Evolutionary conservation across 768 basidiomycete species (phyloP), one percentile per base, ranked within the genome.

Genomic region (Dacryopinax primogenitus): DNA sequence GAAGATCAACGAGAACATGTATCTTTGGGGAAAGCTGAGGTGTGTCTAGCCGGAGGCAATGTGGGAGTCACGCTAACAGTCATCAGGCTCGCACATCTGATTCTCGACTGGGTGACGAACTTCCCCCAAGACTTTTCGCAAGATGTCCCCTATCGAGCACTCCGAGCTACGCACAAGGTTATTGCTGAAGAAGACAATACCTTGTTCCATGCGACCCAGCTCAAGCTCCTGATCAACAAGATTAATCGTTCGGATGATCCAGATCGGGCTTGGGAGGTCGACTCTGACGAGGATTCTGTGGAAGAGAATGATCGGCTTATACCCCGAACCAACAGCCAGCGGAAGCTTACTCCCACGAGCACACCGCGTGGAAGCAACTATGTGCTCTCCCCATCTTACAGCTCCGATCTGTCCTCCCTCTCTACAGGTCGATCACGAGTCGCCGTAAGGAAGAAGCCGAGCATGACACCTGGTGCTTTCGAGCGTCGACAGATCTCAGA

Each of bases 401-500:
- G 26, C 51, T 58, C 51, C 11, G 51, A 58, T 58, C 26, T 58
- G 23, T 58, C 51, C 4, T 7, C 51, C 7, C 15, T 58, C 51
- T 58, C 51, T 2, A 9, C 51, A 3, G 26, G 51, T 21, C 51
- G 51, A 6, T 58, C 51, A 9, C 51, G 51, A 6, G 51, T 58
- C 11, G 51, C 71, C 2, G 69, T 72, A 16, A 74, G 47, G 26
- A 68, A 67, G 13, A 68, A 70, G 2, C 76, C 76, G 9, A 74
- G 68, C 32, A 75, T 71, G 64, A 75, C 75, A 1, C 72, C 66
- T 4, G 75, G 64, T 34, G 51, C 51, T 9, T 58, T 58, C 32
- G 51, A 58, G 18, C 51, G 51, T 21, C 51, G 51, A 30, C 51
- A 58, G 51, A 58, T 23, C 51, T 58, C 51, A 30, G 51, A 58